Evolutionary conservation across 202 grass and related monocot genomes (phyloP).

Genomic region (Setaria viridis): DNA sequence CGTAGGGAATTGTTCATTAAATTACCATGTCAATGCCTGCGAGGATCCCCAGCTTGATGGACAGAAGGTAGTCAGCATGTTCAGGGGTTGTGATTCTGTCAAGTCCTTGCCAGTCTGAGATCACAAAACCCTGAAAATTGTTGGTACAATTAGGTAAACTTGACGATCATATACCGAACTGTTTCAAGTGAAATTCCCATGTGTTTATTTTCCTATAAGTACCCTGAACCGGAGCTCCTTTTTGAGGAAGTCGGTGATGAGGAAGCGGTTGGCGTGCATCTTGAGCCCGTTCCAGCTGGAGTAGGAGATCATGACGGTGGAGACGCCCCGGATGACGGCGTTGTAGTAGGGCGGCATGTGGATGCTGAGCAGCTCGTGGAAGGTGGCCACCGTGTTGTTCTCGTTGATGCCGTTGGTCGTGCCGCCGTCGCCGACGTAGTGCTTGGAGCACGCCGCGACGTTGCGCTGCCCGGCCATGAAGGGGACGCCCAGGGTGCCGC

Average conservation of each 20-base stretch:
- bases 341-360: slow-evolving; percentile 80
- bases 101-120: slow-evolving; percentile 46
- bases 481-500: slow-evolving; percentile 19
- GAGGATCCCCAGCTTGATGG: slow-evolving; percentile 37
- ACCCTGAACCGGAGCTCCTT: slow-evolving; percentile 64
- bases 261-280: slow-evolving; percentile 74
- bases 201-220: too few species aligned
- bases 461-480: slow-evolving; percentile 50
- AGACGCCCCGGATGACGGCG: slow-evolving; percentile 67
- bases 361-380: slow-evolving; percentile 50
- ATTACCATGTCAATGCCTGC: slow-evolving; percentile 51
- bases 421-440: slow-evolving; percentile 82
- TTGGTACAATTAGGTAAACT: not conserved
- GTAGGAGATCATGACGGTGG: slow-evolving; percentile 81
- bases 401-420: slow-evolving; percentile 64
- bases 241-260: slow-evolving; percentile 75
- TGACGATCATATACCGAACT: too few species aligned
- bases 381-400: slow-evolving; percentile 61
- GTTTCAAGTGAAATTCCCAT: too few species aligned
- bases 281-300: slow-evolving; percentile 85
- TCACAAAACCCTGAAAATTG: slow-evolving; percentile 40
- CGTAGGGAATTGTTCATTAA: too few species aligned
- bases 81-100: slow-evolving; percentile 34
- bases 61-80: slow-evolving; percentile 42
- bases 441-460: slow-evolving; percentile 79